phyloP scores from a whole-genome alignment of 2,329 filamentous ascomycete genomes.

The Sarocladium kiliense region DNA sequence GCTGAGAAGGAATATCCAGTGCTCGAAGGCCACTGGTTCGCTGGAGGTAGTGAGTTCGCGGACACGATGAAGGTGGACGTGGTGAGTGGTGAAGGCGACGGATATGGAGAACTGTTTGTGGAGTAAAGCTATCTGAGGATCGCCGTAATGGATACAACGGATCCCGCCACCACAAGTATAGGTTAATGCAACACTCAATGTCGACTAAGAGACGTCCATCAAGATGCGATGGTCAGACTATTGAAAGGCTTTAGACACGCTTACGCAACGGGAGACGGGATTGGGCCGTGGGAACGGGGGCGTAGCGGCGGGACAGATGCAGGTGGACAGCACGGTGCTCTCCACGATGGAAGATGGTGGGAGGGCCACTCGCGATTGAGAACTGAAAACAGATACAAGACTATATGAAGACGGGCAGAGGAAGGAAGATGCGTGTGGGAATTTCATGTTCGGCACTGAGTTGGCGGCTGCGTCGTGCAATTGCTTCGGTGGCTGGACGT shows the following conservation, averaged over 20 bases:
- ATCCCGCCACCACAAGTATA: too few species aligned
- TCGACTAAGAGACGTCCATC: too few species aligned
- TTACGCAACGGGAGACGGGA: neutral
- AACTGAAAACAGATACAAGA: neutral
- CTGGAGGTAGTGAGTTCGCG: neutral
- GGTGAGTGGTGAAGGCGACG: slow-evolving; percentile 4
- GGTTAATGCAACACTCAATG: too few species aligned
- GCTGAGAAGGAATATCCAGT: slow-evolving; percentile 3
- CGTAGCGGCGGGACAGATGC: neutral
- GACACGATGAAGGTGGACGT: slow-evolving; percentile 6
- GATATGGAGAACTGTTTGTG: slow-evolving; percentile 9
- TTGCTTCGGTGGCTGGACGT: neutral
- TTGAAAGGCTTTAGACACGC: neutral
- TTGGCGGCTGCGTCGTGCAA: neutral
- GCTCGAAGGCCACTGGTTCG: slow-evolving; percentile 1
- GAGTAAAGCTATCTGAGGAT: neutral
- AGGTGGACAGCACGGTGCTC: neutral
- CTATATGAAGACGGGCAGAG: too few species aligned
- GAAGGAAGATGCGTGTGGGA: too few species aligned
- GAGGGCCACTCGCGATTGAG: neutral
- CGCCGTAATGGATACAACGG: neutral
- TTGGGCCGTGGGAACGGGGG: neutral
- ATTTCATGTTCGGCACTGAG: too few species aligned
- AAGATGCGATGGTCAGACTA: too few species aligned
- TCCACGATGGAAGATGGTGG: neutral